A percentile compares a stretch with the other conserved stretches of the same genome.
Conservation (phyloP, 306 rosid species). For the Gastrolobium bilobum region DNA sequence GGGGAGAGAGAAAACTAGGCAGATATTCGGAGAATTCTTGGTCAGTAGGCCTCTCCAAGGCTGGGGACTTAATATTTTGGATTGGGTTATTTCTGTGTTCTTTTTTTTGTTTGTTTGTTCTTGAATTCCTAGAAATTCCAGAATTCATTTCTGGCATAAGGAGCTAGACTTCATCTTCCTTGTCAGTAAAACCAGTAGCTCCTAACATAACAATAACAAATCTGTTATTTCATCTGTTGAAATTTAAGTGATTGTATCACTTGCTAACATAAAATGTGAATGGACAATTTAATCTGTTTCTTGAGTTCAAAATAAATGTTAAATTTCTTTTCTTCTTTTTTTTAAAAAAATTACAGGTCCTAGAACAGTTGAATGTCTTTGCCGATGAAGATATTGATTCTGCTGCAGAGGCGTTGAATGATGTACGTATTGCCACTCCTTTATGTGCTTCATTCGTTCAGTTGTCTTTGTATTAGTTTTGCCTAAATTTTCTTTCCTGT, state of each 20-base stretch:
- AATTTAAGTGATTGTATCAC: slow-evolving; percentile 41
- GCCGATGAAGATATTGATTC: slow-evolving; percentile 78
- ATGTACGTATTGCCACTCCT: slow-evolving; percentile 63
- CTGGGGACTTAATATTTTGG: too few species aligned
- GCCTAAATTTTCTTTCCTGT: neutral
- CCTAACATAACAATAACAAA: neutral
- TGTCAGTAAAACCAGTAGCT: too few species aligned
- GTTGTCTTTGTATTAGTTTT: slow-evolving; percentile 23
- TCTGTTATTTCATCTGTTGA: slow-evolving; percentile 32
- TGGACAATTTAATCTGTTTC: slow-evolving; percentile 32
- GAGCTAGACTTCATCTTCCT: too few species aligned
- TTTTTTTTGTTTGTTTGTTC: too few species aligned
- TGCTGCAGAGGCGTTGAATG: slow-evolving; percentile 88
- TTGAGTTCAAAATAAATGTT: slow-evolving; percentile 31
- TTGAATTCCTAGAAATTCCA: too few species aligned
- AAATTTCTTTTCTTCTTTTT: slow-evolving; percentile 32
- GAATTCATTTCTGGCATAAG: too few species aligned
- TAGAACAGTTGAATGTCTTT: slow-evolving; percentile 82
- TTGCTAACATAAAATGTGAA: slow-evolving; percentile 8
- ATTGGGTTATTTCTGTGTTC: too few species aligned
- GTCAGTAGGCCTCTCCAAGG: too few species aligned
- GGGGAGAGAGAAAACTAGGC: too few species aligned
- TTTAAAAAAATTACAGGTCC: slow-evolving; percentile 65
- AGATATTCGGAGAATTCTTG: too few species aligned
- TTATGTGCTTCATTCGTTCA: slow-evolving; percentile 24